A percentile compares a stretch with the other conserved stretches of the same genome.
Conservation (phyloP, 2,329 filamentous ascomycete genomes). For the Leptographium procerum region DNA sequence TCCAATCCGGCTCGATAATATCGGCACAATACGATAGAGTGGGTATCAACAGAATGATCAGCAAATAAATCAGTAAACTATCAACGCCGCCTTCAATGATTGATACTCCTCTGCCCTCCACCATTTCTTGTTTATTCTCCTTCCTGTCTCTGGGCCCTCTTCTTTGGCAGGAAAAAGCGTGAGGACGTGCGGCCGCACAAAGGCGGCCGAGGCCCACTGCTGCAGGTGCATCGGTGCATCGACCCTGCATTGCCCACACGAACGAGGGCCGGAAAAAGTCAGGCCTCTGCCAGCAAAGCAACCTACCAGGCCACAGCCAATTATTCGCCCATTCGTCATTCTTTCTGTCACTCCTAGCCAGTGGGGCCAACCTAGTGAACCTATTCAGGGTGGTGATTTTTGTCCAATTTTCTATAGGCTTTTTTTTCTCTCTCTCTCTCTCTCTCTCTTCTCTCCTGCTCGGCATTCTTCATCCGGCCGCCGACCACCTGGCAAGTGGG, state of each 20-base stretch:
- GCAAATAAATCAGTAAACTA: background rate
- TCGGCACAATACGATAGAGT: too few species aligned
- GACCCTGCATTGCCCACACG: background rate
- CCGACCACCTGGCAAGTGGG: background rate
- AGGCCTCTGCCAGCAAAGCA: background rate
- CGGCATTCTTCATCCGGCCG: background rate
- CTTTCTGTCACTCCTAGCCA: background rate
- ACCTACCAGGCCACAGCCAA: background rate
- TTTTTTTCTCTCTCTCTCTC: background rate
- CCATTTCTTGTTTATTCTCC: background rate
- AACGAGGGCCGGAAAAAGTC: background rate
- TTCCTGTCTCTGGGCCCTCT: background rate
- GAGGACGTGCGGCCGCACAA: background rate
- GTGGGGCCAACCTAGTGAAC: background rate
- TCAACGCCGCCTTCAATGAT: background rate
- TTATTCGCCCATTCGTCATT: background rate
- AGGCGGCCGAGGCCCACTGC: constrained; percentile 1
- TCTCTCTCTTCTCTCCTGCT: background rate
- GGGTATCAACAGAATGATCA: background rate
- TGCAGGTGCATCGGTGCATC: constrained; percentile 1
- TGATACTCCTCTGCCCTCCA: background rate
- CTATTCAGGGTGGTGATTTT: background rate
- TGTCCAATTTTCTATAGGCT: background rate
- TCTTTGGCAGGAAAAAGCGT: background rate
- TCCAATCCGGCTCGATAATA: background rate